Evolutionary conservation across 1,284 basidiomycete species (phyloP).

Genomic region (Ustilago bromivora): DNA sequence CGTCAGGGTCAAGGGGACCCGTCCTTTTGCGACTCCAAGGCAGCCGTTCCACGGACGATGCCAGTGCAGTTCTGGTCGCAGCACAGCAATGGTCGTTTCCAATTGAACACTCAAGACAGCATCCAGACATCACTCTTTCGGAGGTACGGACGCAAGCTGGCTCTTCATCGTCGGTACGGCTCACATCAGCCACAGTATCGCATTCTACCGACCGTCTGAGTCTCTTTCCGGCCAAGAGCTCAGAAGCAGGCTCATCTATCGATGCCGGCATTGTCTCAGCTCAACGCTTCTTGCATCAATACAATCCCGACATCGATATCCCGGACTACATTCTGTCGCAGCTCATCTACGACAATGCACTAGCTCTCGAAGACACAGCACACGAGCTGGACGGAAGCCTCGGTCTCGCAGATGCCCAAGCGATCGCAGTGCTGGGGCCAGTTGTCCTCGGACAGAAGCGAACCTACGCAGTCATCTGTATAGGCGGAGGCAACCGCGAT

Average conservation of each 20-base stretch:
- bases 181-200: conserved; percentile 18
- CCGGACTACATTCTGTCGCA: conserved; percentile 31
- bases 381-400: conserved; percentile 24
- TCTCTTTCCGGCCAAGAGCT: conserved; percentile 14
- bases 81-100: conserved; percentile 37
- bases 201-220: conserved; percentile 2
- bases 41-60: conserved; percentile 15
- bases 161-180: conserved; percentile 8
- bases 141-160: background rate
- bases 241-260: conserved; percentile 26
- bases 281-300: conserved; percentile 22
- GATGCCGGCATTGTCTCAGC: conserved; percentile 44
- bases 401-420: conserved; percentile 30
- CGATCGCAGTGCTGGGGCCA: conserved; percentile 38
- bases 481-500: conserved; percentile 33
- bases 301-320: conserved; percentile 34
- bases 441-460: background rate
- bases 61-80: background rate
- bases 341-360: conserved; percentile 30
- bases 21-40: conserved; percentile 24
- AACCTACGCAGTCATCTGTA: conserved; percentile 16
- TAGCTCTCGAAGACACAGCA: conserved; percentile 10
- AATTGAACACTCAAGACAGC: background rate
- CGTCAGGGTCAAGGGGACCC: conserved; percentile 38
- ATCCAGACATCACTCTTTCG: background rate